Evolutionary conservation across 176 grass and related monocot species (phyloP).

Genomic region (Raddia distichophylla): DNA sequence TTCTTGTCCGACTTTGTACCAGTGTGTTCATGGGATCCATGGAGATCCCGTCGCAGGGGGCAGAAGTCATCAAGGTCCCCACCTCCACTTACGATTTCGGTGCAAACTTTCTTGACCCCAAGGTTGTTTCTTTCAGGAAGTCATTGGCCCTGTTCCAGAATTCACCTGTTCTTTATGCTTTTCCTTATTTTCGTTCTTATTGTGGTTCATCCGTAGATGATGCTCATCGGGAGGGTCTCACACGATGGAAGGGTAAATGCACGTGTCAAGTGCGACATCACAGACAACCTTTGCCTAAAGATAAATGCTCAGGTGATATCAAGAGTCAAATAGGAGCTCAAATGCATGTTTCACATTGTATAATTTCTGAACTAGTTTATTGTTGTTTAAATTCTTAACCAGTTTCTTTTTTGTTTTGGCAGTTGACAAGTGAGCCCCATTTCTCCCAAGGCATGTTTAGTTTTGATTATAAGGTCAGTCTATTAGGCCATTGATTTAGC

Average conservation of each 20-base stretch:
- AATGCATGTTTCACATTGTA: too few species aligned
- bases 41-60: slow-evolving; percentile 59
- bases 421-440: slow-evolving; percentile 73
- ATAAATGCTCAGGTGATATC: slow-evolving; percentile 66
- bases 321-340: neutral
- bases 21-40: slow-evolving; percentile 63
- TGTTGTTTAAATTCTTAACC: slow-evolving; percentile 25
- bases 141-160: neutral
- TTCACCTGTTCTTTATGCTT: neutral
- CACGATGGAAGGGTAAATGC: slow-evolving; percentile 59
- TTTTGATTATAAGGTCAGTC: slow-evolving; percentile 74
- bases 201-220: slow-evolving; percentile 47
- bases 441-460: slow-evolving; percentile 62
- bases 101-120: slow-evolving; percentile 61
- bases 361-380: too few species aligned
- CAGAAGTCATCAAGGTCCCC: slow-evolving; percentile 64
- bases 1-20: slow-evolving; percentile 3
- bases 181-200: neutral
- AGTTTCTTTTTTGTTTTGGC: slow-evolving; percentile 37
- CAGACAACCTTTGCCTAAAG: slow-evolving; percentile 52
- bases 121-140: slow-evolving; percentile 43
- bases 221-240: slow-evolving; percentile 63
- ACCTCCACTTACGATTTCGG: slow-evolving; percentile 68
- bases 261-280: slow-evolving; percentile 60
- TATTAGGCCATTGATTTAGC: neutral